Percentiles rank a stretch among this genome's conserved stretches.
phyloP scores from a whole-genome alignment of 208 protist genomes.

The Phytomonas sp. region DNA sequence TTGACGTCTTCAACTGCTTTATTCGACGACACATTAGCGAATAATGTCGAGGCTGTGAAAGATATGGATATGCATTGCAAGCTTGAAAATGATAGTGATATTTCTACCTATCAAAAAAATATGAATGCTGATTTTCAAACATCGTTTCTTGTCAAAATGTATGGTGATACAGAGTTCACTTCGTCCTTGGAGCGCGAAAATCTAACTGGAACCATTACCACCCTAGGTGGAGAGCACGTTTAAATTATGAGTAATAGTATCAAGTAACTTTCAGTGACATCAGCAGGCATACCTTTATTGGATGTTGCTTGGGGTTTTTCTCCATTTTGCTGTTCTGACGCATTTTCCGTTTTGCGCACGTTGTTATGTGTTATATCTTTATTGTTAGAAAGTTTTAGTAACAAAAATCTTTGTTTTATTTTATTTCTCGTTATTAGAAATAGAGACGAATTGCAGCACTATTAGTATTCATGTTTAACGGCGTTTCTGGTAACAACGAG shows the following conservation, averaged over 20 bases:
- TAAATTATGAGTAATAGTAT: neutral
- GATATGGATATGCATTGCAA: neutral
- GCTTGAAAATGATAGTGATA: neutral
- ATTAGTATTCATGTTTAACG: slow-evolving; percentile 1
- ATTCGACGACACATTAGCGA: neutral
- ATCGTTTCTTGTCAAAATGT: slow-evolving; percentile 79
- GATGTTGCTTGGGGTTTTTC: neutral
- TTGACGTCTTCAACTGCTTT: neutral
- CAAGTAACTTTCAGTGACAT: neutral
- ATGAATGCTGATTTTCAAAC: slow-evolving; percentile 32
- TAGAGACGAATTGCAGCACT: neutral
- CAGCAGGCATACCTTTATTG: neutral
- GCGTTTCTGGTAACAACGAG: slow-evolving; percentile 4
- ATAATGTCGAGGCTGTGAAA: neutral
- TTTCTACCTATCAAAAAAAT: neutral
- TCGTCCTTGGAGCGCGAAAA: slow-evolving; percentile 38
- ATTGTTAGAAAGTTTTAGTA: slow-evolving; percentile 1
- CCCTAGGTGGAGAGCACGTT: neutral
- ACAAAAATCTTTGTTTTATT: neutral
- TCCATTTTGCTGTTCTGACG: neutral
- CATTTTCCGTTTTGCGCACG: neutral
- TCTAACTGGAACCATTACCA: slow-evolving; percentile 21
- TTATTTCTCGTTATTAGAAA: neutral
- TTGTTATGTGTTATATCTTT: neutral
- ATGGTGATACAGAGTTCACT: slow-evolving; percentile 59